Base-by-base conservation (phyloP, 495 filamentous ascomycete genomes). In the Daldinia bambusicola region DNA sequence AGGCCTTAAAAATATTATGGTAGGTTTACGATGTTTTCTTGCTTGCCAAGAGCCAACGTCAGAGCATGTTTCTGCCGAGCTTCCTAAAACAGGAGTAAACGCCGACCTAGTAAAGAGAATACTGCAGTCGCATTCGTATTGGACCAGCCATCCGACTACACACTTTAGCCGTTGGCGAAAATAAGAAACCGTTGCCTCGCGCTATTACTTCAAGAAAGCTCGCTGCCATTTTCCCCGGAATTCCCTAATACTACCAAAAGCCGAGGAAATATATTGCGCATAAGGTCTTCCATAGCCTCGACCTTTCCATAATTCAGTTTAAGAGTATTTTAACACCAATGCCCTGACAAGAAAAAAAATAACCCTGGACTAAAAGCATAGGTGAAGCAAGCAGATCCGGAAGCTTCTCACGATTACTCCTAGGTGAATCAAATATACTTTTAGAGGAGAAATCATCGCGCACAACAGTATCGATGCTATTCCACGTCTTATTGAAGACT, bases 81-180 rank as follows among this genome's bases (percentile, higher is more conserved):
- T 48, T 48, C 43, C 43, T n/a, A 20, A 48, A 45, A 48, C 8
- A 48, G 43, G 20, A 38, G 20, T 22, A 7, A 36, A 38, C 18
- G 16, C 16, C 32, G 34, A 41, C 13, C 16, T 57, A 5, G 43
- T 22, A 12, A 10, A 48, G 43, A 48, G 43, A 20, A 48, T 48
- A 18, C 16, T 48, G 43, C 43, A 20, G 43, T 48, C 20, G 43
- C 43, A 48, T 48, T 48, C 43, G 18, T 48, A 48, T 48, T 48
- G 10, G 7, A 22, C 18, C 4, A 48, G 43, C 43, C 20, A 22
- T 57, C 38, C 10, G 30, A 18, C 8, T 56, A 9, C 32, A 38
- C 3, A 43, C 16, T 70, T 70, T 70, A 70, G 62, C 67, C 67
- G 62, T 16, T 40, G 50, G 34, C 7, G 18, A n/a, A 48, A 60